phyloP scores from a whole-genome alignment of 1,284 basidiomycete genomes.

The Cerrena zonata region DNA sequence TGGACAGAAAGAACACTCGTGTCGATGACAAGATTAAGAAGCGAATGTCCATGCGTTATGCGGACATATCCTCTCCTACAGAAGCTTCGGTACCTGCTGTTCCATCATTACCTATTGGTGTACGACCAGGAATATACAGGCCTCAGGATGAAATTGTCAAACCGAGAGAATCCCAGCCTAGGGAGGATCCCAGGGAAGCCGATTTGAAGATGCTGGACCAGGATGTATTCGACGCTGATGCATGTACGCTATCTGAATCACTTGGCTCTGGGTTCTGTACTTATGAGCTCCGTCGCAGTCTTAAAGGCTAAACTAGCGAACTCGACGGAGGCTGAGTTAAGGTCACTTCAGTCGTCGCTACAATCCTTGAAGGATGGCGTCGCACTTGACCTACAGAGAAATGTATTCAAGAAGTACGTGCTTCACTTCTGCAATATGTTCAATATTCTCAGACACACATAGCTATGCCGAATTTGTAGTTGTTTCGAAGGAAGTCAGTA shows the following conservation, averaged over 20 bases:
- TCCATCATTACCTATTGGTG: conserved; percentile 34
- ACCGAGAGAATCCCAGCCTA: conserved; percentile 33
- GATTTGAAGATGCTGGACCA: conserved; percentile 65
- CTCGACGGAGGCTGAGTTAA: conserved; percentile 74
- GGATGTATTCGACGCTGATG: conserved; percentile 76
- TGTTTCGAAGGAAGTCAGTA: conserved; percentile 94
- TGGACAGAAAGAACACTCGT: conserved; percentile 52
- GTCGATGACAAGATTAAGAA: conserved; percentile 92
- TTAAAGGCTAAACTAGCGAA: conserved; percentile 72
- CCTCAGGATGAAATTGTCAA: conserved; percentile 38
- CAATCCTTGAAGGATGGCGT: conserved; percentile 60
- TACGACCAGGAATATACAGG: conserved; percentile 27
- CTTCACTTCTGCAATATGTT: conserved; percentile 5
- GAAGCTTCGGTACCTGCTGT: conserved; percentile 52
- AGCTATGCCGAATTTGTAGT: conserved; percentile 95
- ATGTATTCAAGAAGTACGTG: conserved; percentile 86
- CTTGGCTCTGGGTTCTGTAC: neutral
- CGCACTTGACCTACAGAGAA: conserved; percentile 68
- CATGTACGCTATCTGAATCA: conserved; percentile 54
- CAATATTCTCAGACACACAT: conserved; percentile 5
- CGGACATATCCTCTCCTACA: conserved; percentile 67
- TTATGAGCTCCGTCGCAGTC: conserved; percentile 35
- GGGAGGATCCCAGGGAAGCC: conserved; percentile 42
- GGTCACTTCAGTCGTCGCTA: conserved; percentile 66
- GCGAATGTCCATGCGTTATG: conserved; percentile 86